Percentiles rank a stretch among this genome's conserved stretches.
Evolutionary conservation across 805 yeast species (phyloP).

Genomic region (Tetrapisispora fleetii): DNA sequence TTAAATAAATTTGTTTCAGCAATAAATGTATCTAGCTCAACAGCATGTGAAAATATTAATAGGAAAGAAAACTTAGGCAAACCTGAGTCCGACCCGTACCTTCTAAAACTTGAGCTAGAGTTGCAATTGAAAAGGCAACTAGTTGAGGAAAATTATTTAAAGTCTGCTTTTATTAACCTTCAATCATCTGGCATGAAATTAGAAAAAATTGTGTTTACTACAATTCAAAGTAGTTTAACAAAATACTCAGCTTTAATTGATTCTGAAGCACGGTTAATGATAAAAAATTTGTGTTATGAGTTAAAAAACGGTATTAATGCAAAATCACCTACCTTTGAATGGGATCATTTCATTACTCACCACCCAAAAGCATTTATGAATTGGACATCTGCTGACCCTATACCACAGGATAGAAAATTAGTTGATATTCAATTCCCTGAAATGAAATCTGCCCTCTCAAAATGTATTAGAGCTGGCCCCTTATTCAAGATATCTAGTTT

Average conservation of each 20-base stretch:
- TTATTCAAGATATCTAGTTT: conserved; percentile 26
- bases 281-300: conserved; percentile 41
- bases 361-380: conserved; percentile 33
- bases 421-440: conserved; percentile 45
- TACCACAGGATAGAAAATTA: conserved; percentile 37
- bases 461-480: conserved; percentile 49
- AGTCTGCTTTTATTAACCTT: conserved; percentile 54
- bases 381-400: conserved; percentile 30
- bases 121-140: conserved; percentile 53
- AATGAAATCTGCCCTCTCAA: conserved; percentile 41
- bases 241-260: conserved; percentile 43
- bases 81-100: conserved; percentile 48
- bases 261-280: conserved; percentile 43
- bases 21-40: conserved; percentile 27
- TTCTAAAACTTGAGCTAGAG: conserved; percentile 51
- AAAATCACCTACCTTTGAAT: conserved; percentile 52
- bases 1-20: conserved; percentile 36
- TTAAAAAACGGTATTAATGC: conserved; percentile 36
- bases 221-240: conserved; percentile 47
- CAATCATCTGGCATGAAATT: conserved; percentile 55
- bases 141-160: conserved; percentile 53
- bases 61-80: conserved; percentile 7
- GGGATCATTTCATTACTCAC: conserved; percentile 54
- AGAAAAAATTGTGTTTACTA: conserved; percentile 52
- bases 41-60: background rate